Evolutionary conservation across 805 yeast genomes (phyloP).

Genomic region (Middelhovenomyces tepae): DNA sequence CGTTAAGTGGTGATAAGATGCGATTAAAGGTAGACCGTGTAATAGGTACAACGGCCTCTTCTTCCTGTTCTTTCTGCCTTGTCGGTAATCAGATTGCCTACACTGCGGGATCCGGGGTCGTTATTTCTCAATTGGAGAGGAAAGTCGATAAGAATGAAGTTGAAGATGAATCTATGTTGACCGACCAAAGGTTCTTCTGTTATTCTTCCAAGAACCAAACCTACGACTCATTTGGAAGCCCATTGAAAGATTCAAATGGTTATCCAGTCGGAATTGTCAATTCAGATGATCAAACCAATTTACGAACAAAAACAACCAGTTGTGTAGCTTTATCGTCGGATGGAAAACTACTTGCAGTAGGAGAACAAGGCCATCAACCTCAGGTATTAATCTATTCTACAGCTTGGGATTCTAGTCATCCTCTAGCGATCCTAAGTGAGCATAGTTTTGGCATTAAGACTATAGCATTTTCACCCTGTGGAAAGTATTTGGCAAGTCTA

Average conservation of each 20-base stretch:
- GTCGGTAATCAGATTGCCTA: conserved; percentile 16
- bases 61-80: conserved; percentile 10
- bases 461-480: conserved; percentile 51
- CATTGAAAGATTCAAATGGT: conserved; percentile 10
- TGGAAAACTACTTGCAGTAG: conserved; percentile 49
- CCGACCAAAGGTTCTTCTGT: conserved; percentile 12
- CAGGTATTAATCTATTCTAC: conserved; percentile 52
- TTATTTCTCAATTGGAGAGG: conserved; percentile 11
- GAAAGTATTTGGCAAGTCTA: conserved; percentile 46
- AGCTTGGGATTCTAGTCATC: conserved; percentile 41
- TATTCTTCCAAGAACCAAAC: conserved; percentile 10
- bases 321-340: conserved; percentile 54
- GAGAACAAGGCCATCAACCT: conserved; percentile 65
- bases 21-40: conserved; percentile 10
- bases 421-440: conserved; percentile 47
- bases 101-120: conserved; percentile 25
- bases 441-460: conserved; percentile 58
- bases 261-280: conserved; percentile 4
- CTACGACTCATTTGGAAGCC: conserved; percentile 1
- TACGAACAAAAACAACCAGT: conserved; percentile 43
- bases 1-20: too few relatives aligned
- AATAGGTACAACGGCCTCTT: conserved; percentile 18
- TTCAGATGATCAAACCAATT: conserved; percentile 10
- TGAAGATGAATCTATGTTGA: conserved; percentile 3
- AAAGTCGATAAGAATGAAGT: conserved; percentile 1